These are phyloP conservation scores for Syzygium oleosum DNA, from an alignment of 345 rosid species.

Conservation along the genomic window DNA sequence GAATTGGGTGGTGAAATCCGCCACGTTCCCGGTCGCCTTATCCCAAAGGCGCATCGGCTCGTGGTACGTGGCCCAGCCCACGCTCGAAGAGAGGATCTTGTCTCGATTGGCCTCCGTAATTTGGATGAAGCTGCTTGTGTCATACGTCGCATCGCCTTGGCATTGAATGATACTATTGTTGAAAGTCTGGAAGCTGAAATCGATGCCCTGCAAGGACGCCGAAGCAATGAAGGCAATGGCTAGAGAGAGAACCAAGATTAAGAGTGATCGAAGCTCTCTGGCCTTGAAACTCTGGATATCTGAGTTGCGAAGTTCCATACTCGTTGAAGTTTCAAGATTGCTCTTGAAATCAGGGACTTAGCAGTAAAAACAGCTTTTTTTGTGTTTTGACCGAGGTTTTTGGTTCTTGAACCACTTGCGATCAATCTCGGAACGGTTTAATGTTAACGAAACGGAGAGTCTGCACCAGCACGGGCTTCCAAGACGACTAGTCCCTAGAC, in stretches of 20 bases:
- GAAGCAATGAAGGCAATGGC: neutral
- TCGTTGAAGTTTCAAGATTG: neutral
- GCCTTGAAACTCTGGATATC: neutral
- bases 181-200: rapidly evolving
- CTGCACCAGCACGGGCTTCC: neutral
- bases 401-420: neutral
- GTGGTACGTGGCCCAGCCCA: neutral
- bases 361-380: neutral
- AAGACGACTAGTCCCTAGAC: neutral
- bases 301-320: neutral
- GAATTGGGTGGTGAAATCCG: constrained; percentile 7
- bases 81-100: neutral
- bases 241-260: neutral
- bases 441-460: neutral
- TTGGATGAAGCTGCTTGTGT: neutral
- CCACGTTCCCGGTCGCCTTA: neutral
- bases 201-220: rapidly evolving
- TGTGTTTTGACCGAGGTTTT: neutral
- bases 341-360: neutral
- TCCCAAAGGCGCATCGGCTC: constrained; percentile 1
- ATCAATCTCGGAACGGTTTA: neutral
- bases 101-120: neutral
- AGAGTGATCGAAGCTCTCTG: rapidly evolving
- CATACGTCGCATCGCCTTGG: neutral
- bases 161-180: rapidly evolving